Percentiles rank a stretch among this genome's conserved stretches.
Evolutionary conservation across 495 filamentous ascomycete species (phyloP).

Genomic region (Aspergillus indologenus): DNA sequence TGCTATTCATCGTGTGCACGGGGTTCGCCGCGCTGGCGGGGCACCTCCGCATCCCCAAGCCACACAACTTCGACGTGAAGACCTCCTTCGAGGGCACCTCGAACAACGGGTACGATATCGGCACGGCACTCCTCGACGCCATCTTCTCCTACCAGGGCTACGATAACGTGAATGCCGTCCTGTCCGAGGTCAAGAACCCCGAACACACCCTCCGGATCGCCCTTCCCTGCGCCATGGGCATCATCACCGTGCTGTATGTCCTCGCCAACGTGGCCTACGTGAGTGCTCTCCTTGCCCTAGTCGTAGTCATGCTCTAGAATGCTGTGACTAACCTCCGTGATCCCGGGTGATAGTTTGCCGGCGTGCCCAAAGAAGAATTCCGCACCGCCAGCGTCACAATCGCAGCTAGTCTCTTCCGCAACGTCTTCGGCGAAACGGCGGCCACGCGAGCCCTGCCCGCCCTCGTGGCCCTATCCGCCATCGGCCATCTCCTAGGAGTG

Average conservation of each 20-base stretch:
- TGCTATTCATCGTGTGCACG: constrained; percentile 43
- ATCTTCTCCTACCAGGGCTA: constrained; percentile 31
- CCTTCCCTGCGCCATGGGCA: constrained; percentile 53
- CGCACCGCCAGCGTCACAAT: constrained; percentile 24
- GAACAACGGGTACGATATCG: constrained; percentile 27
- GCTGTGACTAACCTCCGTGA: not conserved
- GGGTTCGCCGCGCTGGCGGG: constrained; percentile 39
- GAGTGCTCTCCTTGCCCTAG: not conserved
- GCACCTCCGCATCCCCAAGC: constrained; percentile 20
- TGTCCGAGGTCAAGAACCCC: constrained; percentile 69
- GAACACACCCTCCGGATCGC: constrained; percentile 61
- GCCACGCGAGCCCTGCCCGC: constrained; percentile 28
- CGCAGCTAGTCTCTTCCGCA: constrained; percentile 27
- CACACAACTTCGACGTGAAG: constrained; percentile 22
- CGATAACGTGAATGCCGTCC: constrained; percentile 34
- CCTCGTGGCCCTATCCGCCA: constrained; percentile 59
- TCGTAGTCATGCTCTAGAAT: too few relatives aligned
- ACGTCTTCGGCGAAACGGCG: constrained; percentile 29
- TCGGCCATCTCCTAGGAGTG: constrained; percentile 64
- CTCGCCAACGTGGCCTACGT: constrained; percentile 65
- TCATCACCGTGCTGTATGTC: constrained; percentile 58
- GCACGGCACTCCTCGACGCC: constrained; percentile 26
- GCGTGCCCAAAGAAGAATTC: constrained; percentile 29
- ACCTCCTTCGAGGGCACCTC: constrained; percentile 28
- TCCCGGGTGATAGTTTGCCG: constrained; percentile 29